Evolutionary conservation across 768 basidiomycete genomes (phyloP).

Genomic region (Kwoniella pini): DNA sequence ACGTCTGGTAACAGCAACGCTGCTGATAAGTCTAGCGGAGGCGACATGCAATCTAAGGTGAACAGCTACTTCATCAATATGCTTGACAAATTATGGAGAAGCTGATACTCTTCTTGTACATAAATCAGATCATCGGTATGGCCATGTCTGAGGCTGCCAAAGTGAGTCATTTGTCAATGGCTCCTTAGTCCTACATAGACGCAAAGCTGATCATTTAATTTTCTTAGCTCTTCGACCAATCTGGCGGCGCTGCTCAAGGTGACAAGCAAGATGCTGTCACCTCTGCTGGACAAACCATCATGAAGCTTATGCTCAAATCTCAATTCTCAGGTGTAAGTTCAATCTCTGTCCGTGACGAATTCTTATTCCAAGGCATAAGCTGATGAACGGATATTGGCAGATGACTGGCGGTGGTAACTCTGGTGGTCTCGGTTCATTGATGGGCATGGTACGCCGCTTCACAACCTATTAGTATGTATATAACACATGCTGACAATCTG

Average conservation of each 20-base stretch:
- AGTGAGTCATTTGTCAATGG: conserved; percentile 20
- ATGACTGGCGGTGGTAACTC: conserved; percentile 66
- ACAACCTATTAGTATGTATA: not conserved
- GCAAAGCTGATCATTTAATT: no score
- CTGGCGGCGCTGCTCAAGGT: conserved; percentile 63
- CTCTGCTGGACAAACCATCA: conserved; percentile 78
- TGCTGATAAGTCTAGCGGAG: conserved; percentile 55
- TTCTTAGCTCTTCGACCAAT: conserved; percentile 68
- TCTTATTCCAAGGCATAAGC: conserved; percentile 61
- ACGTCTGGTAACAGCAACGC: conserved; percentile 59
- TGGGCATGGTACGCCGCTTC: conserved; percentile 62
- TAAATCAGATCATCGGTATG: conserved; percentile 68
- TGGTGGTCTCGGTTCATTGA: conserved; percentile 60
- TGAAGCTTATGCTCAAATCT: conserved; percentile 69
- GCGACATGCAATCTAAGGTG: conserved; percentile 58
- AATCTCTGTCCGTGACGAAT: not conserved
- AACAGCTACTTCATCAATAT: not conserved
- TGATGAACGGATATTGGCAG: conserved; percentile 37
- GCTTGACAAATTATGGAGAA: no score
- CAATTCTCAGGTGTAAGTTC: conserved; percentile 51
- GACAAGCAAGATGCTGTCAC: conserved; percentile 75
- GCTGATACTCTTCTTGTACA: not conserved
- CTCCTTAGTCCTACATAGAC: no score
- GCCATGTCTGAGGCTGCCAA: conserved; percentile 72
- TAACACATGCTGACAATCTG: not conserved